phyloP scores from a whole-genome alignment of 345 rosid species.

The Erodium maritimum region DNA sequence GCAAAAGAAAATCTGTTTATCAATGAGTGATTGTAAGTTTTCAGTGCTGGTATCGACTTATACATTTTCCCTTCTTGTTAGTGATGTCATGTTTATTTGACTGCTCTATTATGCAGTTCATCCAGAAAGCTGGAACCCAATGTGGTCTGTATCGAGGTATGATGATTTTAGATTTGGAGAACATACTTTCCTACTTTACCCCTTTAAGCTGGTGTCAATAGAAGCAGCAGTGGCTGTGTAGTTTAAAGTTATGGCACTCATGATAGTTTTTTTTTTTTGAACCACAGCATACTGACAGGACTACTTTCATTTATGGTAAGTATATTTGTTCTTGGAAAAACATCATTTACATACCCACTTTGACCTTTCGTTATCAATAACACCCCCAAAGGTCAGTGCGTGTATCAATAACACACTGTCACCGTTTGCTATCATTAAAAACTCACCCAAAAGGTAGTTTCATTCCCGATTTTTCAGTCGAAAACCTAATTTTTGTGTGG shows the following conservation, averaged over 20 bases:
- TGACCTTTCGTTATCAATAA: too few relatives aligned
- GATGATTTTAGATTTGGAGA: slow-evolving; percentile 4
- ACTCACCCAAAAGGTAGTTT: too few relatives aligned
- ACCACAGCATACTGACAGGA: slow-evolving; percentile 93
- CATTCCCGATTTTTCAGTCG: too few relatives aligned
- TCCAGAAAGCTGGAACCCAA: slow-evolving; percentile 99
- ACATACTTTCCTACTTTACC: slow-evolving; percentile 1
- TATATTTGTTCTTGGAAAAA: not conserved
- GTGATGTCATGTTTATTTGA: not conserved
- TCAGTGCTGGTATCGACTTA: not conserved
- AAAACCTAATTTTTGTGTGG: too few relatives aligned
- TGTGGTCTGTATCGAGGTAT: slow-evolving; percentile 99
- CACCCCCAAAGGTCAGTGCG: too few relatives aligned
- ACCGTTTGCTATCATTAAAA: too few relatives aligned
- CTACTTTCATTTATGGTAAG: slow-evolving; percentile 98
- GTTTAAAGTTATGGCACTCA: not conserved
- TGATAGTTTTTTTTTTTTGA: slow-evolving; percentile 12
- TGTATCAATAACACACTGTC: too few relatives aligned
- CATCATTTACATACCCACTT: too few relatives aligned
- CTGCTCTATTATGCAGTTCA: slow-evolving; percentile 49
- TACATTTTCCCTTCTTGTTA: not conserved
- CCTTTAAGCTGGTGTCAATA: not conserved
- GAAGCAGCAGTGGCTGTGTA: slow-evolving; percentile 1
- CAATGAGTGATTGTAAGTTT: slow-evolving; percentile 97
- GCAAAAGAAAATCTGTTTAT: slow-evolving; percentile 92